Base-by-base conservation (phyloP, 805 yeast genomes). In the Pichia membranifaciens region DNA sequence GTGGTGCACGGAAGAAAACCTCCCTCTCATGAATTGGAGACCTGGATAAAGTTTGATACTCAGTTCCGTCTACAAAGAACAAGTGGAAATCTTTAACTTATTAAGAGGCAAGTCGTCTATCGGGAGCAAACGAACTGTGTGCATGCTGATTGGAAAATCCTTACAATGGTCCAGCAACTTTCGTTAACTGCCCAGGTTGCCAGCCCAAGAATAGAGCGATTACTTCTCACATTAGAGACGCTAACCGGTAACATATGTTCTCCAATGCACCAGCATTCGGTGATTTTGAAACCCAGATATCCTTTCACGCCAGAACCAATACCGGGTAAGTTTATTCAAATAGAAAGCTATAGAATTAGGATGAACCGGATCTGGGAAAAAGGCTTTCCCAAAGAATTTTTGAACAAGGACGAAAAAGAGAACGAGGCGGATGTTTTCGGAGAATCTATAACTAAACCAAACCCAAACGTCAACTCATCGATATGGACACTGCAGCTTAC, bases 401-500 rank as follows among this genome's bases (percentile, higher is more conserved):
- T 16, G 17, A 12, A 15, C 20, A 34, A 38, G 4, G 16, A 15
- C 20, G 41, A 38, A 3, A 13, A 13, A 8, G 13, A 5, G 6
- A n/a, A 1, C 3, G 10, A n/a, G 17, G 20, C 13, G 17, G 15
- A 35, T 8, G 20, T 35, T 16, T 15, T 9, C 15, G 61, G 58
- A 10, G 54, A 54, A 28, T 45, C 62, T 5, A 44, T 29, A 50
- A 51, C 36, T 17, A 51, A 31, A 45, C 48, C n/a, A 43, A 48
- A 17, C 37, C 56, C 5, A 38, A 44, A 31, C 4, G 43, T 54
- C 47, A 54, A 49, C 52, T 56, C 52, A 48, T 70, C 57, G 52
- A 66, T 65, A 36, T 85, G 90, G 91, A 73, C 82, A 1, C 57
- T 85, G 7, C 84, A 78, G 54, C 70, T 81, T 22, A 69, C 78